Evolutionary conservation across 768 basidiomycete species (phyloP).

Genomic region (Trametes cingulata): DNA sequence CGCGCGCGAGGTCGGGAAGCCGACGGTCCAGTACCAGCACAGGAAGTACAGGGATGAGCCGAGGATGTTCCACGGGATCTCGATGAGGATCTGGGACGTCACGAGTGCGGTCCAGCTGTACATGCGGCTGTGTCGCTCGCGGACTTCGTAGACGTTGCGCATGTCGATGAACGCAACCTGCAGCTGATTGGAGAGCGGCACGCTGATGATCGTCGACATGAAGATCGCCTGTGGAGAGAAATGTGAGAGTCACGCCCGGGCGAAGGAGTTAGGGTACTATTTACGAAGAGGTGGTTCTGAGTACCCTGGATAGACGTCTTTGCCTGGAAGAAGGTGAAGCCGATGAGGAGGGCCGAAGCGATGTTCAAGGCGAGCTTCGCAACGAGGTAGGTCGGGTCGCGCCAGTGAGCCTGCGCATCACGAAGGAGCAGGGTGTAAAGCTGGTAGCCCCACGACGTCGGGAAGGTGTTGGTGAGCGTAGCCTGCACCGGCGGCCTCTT

Average conservation of each 20-base stretch:
- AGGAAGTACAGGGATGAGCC: conserved; percentile 43
- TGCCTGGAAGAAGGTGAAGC: conserved; percentile 44
- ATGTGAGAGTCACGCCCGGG: neutral
- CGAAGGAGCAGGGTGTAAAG: conserved; percentile 33
- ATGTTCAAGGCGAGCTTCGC: conserved; percentile 42
- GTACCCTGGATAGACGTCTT: conserved; percentile 41
- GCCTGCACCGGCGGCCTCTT: conserved; percentile 29
- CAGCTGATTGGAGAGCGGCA: conserved; percentile 42
- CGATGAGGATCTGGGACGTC: conserved; percentile 39
- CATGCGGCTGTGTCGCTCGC: conserved; percentile 44
- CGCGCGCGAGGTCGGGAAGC: conserved; percentile 38
- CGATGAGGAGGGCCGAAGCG: conserved; percentile 38
- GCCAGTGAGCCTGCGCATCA: conserved; percentile 38
- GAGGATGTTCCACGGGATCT: conserved; percentile 46
- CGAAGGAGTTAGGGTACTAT: neutral
- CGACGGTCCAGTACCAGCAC: conserved; percentile 53
- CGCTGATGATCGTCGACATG: conserved; percentile 36
- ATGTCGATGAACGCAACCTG: conserved; percentile 43
- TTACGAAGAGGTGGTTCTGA: conserved; percentile 46
- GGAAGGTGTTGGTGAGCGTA: conserved; percentile 33
- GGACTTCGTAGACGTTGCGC: conserved; percentile 41
- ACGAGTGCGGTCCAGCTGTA: conserved; percentile 42
- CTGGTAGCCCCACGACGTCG: conserved; percentile 43
- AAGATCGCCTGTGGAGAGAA: conserved; percentile 32
- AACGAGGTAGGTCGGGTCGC: conserved; percentile 42